phyloP scores from a whole-genome alignment of 2,329 filamentous ascomycete genomes.

The Acarospora socialis region DNA sequence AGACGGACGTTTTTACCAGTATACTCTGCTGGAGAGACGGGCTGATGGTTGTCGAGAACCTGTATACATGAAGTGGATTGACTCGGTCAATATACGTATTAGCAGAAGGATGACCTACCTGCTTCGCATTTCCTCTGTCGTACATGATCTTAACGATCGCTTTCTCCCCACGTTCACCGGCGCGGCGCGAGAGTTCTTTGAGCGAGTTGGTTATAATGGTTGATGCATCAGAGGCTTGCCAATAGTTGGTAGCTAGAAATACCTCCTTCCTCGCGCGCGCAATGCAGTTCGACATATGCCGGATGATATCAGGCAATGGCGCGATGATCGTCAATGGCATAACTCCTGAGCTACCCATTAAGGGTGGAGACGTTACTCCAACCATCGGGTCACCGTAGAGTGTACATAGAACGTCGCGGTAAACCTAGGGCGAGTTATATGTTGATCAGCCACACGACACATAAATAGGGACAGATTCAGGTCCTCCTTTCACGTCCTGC shows the following conservation, averaged over 20 bases:
- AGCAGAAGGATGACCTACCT: constrained; percentile 25
- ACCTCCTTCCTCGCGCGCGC: constrained; percentile 58
- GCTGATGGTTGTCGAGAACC: constrained; percentile 48
- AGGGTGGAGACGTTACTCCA: constrained; percentile 40
- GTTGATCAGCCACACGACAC: constrained; percentile 2
- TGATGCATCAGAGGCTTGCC: constrained; percentile 55
- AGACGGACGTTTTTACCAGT: constrained; percentile 42
- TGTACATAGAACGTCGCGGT: constrained; percentile 45
- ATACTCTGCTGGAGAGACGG: constrained; percentile 44
- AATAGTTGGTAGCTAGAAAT: constrained; percentile 61
- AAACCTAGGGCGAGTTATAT: constrained; percentile 33
- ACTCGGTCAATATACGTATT: constrained; percentile 5
- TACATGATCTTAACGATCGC: constrained; percentile 63
- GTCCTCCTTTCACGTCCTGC: too few relatives aligned
- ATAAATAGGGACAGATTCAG: not conserved
- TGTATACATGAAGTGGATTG: too few relatives aligned
- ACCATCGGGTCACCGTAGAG: constrained; percentile 27
- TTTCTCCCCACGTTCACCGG: constrained; percentile 40
- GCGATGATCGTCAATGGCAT: constrained; percentile 57
- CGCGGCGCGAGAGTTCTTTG: constrained; percentile 52
- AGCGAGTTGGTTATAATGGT: constrained; percentile 54
- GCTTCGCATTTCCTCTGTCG: constrained; percentile 52
- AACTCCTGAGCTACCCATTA: constrained; percentile 48
- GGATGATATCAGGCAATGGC: constrained; percentile 53
- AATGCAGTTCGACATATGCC: constrained; percentile 65